Base-by-base conservation (phyloP, 1,284 basidiomycete genomes). In the Cutaneotrichosporon mucoides region DNA sequence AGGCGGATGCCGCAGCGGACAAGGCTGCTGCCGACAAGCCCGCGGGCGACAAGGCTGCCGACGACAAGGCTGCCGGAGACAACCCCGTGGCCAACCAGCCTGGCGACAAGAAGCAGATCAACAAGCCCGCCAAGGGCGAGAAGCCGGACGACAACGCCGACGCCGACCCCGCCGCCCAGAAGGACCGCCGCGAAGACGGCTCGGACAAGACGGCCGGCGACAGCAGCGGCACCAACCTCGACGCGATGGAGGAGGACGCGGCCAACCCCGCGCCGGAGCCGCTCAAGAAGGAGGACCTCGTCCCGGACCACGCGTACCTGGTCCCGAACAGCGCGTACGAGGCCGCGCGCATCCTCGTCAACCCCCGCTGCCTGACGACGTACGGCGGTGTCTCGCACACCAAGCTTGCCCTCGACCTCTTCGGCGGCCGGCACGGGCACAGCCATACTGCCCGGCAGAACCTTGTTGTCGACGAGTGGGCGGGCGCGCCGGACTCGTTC, bases 361-460 rank as follows among this genome's bases (percentile, higher is more conserved):
- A 96, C 73, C 93, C 93, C 5, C 85, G 92, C 11, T 96, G 93
- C 74, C 89, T 94, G 46, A 96, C 93, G 47, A 96, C 93, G 13
- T 97, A 97, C 72, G 93, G 93, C 0, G 93, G 93, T 6, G 93
- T 96, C 4, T 90, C 88, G 65, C 93, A 97, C 76, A 91, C 91
- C 15, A 88, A 92, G 75, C 84, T 97, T 43, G 92, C 93, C 9
- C 78, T 90, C 45, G 92, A 96, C 76, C 77, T 97, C 63, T 97
- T 96, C 69, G 92, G 92, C 0, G 87, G 87, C 37, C 69, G 71
- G 41, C 73, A 71, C 47, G 67, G 73, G 75, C 50, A 81, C 59
- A 9, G 10, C 33, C 49, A 54, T 48, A 40, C 61, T 37, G 48
- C 58, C 24, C 57, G 64, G 55, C 76, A 85, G 54, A 90, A 88